Base-by-base conservation (phyloP, 73 alveolate genomes). In the Paramecium primaurelia region DNA sequence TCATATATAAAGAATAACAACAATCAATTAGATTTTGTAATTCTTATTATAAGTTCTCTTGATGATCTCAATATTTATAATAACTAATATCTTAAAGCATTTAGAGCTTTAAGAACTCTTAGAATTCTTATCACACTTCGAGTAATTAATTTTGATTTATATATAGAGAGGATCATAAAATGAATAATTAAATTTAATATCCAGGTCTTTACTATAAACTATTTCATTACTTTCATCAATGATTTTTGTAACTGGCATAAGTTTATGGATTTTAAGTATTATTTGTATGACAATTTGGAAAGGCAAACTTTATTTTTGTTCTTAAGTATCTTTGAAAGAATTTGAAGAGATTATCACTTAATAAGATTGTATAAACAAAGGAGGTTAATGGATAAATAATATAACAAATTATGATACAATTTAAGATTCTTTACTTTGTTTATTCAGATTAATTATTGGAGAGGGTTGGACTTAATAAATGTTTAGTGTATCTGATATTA, bases 381-480 rank as follows among this genome's bases (percentile, higher is more conserved):
- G 96, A n/a, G 98, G 98, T 7, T 36, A 26, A 28, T 95, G 98
- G 98, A 64, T 32, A 0, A 95, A 90, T 85, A 64, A 59, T 18
- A 60, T 58, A 8, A 34, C 86, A 2, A 88, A 92, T 38, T 95
- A 93, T 73, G 98, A 95, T 60, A 93, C 91, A 47, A 73, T 95
- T 6, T 14, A 51, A 25, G 60, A 86, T 36, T 96, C 98, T 2
- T 42, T 80, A 64, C 34, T 47, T 14, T 26, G 92, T 37, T 86
- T 93, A 1, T 90, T 91, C 58, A 18, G 71, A 49, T 80, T 93
- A 86, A 22, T 92, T 10, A 89, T 94, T 11, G 84, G 93, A n/a
- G 92, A 71, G 9, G 92, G 96, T 2, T 93, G 95, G 95, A 68
- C 93, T 26, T 69, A 77, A 40, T 45, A 77, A 18, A 89, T 93